phyloP scores from a whole-genome alignment of 441 rosid species.

The Melastoma candidum region DNA sequence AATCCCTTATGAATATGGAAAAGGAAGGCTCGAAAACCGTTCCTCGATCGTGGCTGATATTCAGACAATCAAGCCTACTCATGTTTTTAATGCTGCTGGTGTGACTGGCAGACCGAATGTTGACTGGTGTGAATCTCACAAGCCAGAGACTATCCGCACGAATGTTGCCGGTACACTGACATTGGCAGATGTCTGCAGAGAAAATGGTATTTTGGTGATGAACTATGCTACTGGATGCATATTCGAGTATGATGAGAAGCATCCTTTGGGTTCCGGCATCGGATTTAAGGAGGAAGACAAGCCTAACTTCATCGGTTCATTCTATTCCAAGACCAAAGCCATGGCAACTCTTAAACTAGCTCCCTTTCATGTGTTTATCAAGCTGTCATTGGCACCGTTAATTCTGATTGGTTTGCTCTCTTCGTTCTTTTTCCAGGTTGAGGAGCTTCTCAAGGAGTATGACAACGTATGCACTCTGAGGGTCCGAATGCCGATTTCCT shows the following conservation, averaged over 20 bases:
- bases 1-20: conserved; percentile 31
- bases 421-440: conserved; percentile 17
- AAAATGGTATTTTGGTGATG: too few relatives aligned
- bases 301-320: conserved; percentile 35
- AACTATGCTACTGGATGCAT: too few relatives aligned
- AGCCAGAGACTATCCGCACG: too few relatives aligned
- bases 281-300: conserved; percentile 37
- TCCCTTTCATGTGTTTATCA: too few relatives aligned
- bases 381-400: neutral
- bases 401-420: neutral
- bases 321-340: conserved; percentile 41
- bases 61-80: conserved; percentile 28
- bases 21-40: conserved; percentile 32
- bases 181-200: too few relatives aligned
- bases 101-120: too few relatives aligned
- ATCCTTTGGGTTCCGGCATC: conserved; percentile 27
- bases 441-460: conserved; percentile 30
- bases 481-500: conserved; percentile 35
- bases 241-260: too few relatives aligned
- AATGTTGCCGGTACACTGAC: too few relatives aligned
- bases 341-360: conserved; percentile 17
- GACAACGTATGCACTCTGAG: conserved; percentile 33
- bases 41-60: conserved; percentile 30
- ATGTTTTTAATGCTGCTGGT: conserved; percentile 32
- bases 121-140: too few relatives aligned